Conservation (phyloP, 257 asterid species). For the Nicotiana sylvestris region DNA sequence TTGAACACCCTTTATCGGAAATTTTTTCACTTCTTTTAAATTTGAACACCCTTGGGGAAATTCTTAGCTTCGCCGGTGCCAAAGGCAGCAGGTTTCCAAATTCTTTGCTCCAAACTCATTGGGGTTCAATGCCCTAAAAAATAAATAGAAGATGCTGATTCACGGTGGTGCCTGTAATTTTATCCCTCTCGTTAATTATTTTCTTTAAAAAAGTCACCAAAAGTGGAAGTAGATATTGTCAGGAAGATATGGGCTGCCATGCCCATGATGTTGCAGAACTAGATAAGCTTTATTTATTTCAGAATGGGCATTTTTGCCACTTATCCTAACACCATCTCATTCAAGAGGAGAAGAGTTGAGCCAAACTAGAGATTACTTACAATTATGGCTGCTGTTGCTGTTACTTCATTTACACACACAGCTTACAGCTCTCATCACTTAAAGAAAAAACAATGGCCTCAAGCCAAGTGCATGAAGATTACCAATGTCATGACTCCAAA, state of each 20-base stretch:
- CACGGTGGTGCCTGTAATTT: not conserved
- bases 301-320: slow-evolving; percentile 30
- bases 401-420: slow-evolving; percentile 37
- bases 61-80: no score
- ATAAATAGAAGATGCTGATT: not conserved
- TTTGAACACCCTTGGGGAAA: no score
- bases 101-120: not conserved
- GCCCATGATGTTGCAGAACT: slow-evolving; percentile 26
- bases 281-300: slow-evolving; percentile 46
- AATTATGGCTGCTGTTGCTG: slow-evolving; percentile 51
- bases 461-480: slow-evolving; percentile 21
- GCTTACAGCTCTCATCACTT: slow-evolving; percentile 37
- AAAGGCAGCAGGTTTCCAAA: not conserved
- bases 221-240: slow-evolving; percentile 13
- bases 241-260: slow-evolving; percentile 11
- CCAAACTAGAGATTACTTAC: not conserved
- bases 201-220: not conserved
- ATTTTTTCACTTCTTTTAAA: no score
- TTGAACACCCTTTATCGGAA: no score
- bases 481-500: slow-evolving; percentile 30
- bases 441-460: slow-evolving; percentile 30
- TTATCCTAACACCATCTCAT: not conserved
- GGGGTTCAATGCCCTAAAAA: not conserved
- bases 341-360: slow-evolving; percentile 15
- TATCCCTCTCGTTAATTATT: not conserved